These are phyloP conservation scores for Colletotrichum theobromicola DNA, from an alignment of 2,329 filamentous ascomycete species.

Conservation along the genomic window DNA sequence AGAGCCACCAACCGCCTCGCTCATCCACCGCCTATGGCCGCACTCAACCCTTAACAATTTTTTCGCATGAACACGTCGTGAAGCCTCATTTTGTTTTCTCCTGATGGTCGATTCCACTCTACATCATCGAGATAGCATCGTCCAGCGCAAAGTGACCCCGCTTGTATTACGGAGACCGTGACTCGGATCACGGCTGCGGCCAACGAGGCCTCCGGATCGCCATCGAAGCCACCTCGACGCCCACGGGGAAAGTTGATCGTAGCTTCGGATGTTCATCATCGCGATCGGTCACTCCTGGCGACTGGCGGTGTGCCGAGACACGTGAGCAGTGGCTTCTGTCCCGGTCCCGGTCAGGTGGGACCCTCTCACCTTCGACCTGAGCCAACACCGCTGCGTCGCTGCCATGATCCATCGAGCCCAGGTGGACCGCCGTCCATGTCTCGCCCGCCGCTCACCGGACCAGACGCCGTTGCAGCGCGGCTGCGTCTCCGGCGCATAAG, in stretches of 20 bases:
- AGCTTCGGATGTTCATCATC: background rate
- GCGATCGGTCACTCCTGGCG: constrained; percentile 10
- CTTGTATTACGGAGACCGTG: background rate
- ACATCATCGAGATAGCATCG: background rate
- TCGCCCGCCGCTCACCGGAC: background rate
- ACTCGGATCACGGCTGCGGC: background rate
- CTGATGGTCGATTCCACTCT: background rate
- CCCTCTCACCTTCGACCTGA: background rate
- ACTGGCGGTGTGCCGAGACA: constrained; percentile 20
- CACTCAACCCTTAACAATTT: background rate
- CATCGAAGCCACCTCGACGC: background rate
- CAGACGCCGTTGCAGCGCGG: background rate
- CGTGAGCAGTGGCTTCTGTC: constrained; percentile 11
- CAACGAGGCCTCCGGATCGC: background rate
- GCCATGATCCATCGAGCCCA: background rate
- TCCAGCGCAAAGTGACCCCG: background rate
- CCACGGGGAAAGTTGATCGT: background rate
- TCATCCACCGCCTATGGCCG: background rate
- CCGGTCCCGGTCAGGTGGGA: constrained; percentile 13
- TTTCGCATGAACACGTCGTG: constrained; percentile 3
- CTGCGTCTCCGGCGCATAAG: constrained; percentile 3
- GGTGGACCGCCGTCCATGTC: background rate
- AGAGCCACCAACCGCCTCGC: background rate
- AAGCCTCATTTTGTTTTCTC: constrained; percentile 12
- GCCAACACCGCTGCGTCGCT: no score